Evolutionary conservation across 2,329 filamentous ascomycete genomes (phyloP).

Genomic region (Sporothrix dimorphospora): DNA sequence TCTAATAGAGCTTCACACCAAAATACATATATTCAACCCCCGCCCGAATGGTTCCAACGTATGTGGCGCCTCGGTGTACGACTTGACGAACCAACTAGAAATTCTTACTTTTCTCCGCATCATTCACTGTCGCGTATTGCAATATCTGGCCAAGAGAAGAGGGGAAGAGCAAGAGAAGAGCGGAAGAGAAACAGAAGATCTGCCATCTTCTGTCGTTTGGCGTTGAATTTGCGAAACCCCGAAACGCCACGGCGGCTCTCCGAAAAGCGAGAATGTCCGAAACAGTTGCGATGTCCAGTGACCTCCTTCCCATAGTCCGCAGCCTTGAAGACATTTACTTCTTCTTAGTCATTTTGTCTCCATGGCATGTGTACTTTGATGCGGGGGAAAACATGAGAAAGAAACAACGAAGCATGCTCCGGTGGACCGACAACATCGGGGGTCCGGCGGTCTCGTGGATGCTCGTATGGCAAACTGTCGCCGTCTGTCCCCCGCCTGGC

Average conservation of each 20-base stretch:
- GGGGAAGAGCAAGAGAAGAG: neutral
- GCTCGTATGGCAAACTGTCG: no score
- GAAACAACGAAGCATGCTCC: neutral
- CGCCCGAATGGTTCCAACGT: neutral
- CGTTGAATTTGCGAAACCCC: neutral
- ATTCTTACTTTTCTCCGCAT: neutral
- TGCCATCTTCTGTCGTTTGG: neutral
- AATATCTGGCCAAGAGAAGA: neutral
- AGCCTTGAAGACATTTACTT: neutral
- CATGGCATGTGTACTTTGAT: neutral
- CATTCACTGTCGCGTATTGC: neutral
- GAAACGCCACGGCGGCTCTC: neutral
- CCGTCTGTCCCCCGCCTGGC: no score
- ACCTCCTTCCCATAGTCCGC: neutral
- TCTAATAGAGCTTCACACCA: slow-evolving; percentile 1
- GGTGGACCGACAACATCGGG: neutral
- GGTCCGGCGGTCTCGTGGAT: neutral
- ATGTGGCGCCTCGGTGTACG: no score
- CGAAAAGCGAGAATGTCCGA: neutral
- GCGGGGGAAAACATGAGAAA: neutral
- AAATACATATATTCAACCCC: neutral
- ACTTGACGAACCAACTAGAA: no score
- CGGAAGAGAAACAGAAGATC: neutral
- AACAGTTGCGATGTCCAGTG: neutral
- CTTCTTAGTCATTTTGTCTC: neutral